Evolutionary conservation across 2,329 filamentous ascomycete species (phyloP).

Genomic region (Septoria linicola): DNA sequence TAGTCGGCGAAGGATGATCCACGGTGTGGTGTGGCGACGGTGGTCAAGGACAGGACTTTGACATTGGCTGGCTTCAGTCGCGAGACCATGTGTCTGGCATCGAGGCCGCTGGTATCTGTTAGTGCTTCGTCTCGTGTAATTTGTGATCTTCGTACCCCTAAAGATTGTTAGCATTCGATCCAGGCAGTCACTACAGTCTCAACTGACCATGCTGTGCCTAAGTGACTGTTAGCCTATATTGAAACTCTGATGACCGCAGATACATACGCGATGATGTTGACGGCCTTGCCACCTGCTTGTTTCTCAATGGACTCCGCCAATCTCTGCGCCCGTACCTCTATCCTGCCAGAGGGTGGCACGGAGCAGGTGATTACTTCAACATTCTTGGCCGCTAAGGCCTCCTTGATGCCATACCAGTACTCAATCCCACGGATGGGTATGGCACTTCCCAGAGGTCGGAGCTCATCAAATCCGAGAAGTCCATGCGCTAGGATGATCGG

Average conservation of each 20-base stretch:
- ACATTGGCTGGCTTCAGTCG: constrained; percentile 61
- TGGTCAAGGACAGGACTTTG: constrained; percentile 70
- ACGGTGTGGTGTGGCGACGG: constrained; percentile 61
- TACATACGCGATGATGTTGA: constrained; percentile 64
- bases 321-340: constrained; percentile 57
- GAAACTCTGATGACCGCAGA: too few species aligned
- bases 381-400: constrained; percentile 56
- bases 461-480: constrained; percentile 64
- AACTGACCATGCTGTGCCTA: constrained; percentile 26
- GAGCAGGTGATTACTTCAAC: constrained; percentile 62
- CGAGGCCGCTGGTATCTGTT: constrained; percentile 53
- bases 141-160: constrained; percentile 23
- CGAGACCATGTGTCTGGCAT: constrained; percentile 65
- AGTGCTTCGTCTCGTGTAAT: neutral
- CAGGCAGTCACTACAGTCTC: neutral
- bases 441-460: constrained; percentile 51
- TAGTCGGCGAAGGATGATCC: constrained; percentile 64
- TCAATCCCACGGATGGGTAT: constrained; percentile 55
- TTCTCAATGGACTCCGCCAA: constrained; percentile 54
- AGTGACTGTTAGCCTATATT: constrained; percentile 17
- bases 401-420: constrained; percentile 64
- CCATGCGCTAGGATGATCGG: constrained; percentile 64
- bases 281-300: constrained; percentile 56
- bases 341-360: constrained; percentile 59
- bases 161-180: constrained; percentile 14